Base-by-base conservation (phyloP, 2,329 filamentous ascomycete species). In the Colletotrichum abscissum region DNA sequence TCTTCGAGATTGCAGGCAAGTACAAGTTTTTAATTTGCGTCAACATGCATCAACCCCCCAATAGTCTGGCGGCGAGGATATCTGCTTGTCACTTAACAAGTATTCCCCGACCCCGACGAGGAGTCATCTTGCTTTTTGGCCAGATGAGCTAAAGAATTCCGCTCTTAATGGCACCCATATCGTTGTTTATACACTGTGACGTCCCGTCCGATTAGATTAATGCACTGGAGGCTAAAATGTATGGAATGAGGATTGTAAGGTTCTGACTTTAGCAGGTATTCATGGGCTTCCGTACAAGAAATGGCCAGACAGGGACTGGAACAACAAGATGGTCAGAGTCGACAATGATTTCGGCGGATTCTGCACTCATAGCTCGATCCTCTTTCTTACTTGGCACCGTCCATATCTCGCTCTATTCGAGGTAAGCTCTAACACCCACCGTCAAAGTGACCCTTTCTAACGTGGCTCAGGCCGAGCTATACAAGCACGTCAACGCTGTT, bases 311-410 rank as follows among this genome's bases (percentile, higher is more conserved):
- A 46, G 69, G 49, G 19, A 26, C 11, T 73, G 70, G 59, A 75
- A 79, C 11, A 80, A 68, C 63, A 55, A 74, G 28, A 74, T 63
- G 72, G 33, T 68, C 22, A 59, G 57, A 14, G 72, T 72, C 8
- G 58, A 72, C 72, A 84, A 86, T 70, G 22, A 28, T 11, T 83
- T 86, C 49, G 85, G 88, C 12, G 94, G 94, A 24, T 93, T 92
- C 79, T 93, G 92, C 79, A 86, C 88, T 14, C 92, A 93, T 80
- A 86, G 84, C 12, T 88, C 88, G 1, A 88, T 89, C 52, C 79
- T 92, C 8, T 93, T 94, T 78, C 85, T 88, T 46, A 84, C 88
- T 7, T 93, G 92, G 92, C 92, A 93, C 84, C 85, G 91, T 69
- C 90, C 90, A 1, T 93, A 92, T 77, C 81, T 92, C 68, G 85